Conservation (phyloP, 2,329 filamentous ascomycete genomes). For the Chalara sp. region DNA sequence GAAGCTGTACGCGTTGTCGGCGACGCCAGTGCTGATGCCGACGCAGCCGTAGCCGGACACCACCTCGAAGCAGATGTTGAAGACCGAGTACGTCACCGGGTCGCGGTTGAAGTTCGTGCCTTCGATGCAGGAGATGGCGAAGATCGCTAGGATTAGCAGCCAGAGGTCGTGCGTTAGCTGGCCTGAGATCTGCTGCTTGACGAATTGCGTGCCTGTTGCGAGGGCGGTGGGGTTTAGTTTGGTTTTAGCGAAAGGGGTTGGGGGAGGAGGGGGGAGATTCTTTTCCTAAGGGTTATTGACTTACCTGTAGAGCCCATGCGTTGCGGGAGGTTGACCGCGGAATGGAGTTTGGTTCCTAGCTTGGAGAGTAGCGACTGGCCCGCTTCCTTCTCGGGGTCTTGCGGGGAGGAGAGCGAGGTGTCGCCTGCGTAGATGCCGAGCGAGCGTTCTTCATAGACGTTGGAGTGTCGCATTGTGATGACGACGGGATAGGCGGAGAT, state of each 20-base stretch:
- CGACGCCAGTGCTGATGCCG: slow-evolving; percentile 51
- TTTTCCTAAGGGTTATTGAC: no score
- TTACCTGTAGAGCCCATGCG: no score
- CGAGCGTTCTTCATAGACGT: slow-evolving; percentile 65
- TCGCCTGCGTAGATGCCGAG: slow-evolving; percentile 48
- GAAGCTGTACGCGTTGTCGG: slow-evolving; percentile 47
- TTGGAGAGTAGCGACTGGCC: slow-evolving; percentile 1
- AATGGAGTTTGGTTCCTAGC: slow-evolving; percentile 5
- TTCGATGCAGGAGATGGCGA: slow-evolving; percentile 55
- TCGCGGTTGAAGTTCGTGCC: slow-evolving; percentile 44
- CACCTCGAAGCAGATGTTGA: slow-evolving; percentile 54
- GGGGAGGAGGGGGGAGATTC: no score
- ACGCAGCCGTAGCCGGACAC: slow-evolving; percentile 54
- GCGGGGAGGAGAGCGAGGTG: neutral
- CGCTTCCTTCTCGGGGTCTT: slow-evolving; percentile 3
- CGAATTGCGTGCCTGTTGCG: slow-evolving; percentile 12
- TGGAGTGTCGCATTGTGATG: slow-evolving; percentile 60
- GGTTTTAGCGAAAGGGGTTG: neutral
- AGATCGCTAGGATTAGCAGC: slow-evolving; percentile 54
- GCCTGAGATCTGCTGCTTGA: slow-evolving; percentile 45
- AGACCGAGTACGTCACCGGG: slow-evolving; percentile 47
- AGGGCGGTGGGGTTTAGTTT: neutral
- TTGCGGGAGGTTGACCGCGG: slow-evolving; percentile 3
- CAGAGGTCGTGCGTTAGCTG: slow-evolving; percentile 63
- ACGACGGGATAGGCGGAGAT: slow-evolving; percentile 57